A percentile compares a stretch with the other conserved stretches of the same genome.
Conservation (phyloP, 768 basidiomycete species). For the Mrakia blollopis region DNA sequence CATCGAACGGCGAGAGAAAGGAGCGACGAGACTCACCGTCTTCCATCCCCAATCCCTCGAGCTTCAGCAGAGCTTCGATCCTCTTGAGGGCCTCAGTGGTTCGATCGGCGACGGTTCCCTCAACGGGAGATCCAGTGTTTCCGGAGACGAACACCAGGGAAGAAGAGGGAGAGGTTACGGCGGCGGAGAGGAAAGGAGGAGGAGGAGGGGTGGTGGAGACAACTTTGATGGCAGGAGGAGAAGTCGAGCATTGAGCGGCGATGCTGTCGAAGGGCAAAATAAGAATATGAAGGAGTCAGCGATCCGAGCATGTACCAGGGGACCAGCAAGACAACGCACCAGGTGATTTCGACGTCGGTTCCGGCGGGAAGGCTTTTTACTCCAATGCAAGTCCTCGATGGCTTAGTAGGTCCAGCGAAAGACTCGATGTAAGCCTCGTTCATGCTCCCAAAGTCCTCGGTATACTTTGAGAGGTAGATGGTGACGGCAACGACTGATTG, state of each 20-base stretch:
- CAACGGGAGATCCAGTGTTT: background rate
- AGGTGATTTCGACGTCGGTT: slow-evolving; percentile 32
- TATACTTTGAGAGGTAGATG: slow-evolving; percentile 29
- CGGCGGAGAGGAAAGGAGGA: slow-evolving; percentile 39
- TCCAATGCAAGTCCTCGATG: slow-evolving; percentile 26
- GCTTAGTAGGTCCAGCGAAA: slow-evolving; percentile 7
- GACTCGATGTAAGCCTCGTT: slow-evolving; percentile 27
- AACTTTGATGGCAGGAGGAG: background rate
- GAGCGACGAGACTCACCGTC: background rate
- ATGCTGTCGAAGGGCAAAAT: background rate
- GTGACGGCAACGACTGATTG: slow-evolving; percentile 18
- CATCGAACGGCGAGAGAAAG: no score
- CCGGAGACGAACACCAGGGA: slow-evolving; percentile 24
- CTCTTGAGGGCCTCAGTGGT: slow-evolving; percentile 14
- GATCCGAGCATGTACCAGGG: background rate
- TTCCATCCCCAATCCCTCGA: slow-evolving; percentile 21
- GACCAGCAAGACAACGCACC: background rate
- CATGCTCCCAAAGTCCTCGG: slow-evolving; percentile 14
- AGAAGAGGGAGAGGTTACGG: slow-evolving; percentile 43
- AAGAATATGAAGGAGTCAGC: background rate
- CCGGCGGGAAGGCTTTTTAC: slow-evolving; percentile 17
- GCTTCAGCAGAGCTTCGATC: slow-evolving; percentile 19
- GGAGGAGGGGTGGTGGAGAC: background rate
- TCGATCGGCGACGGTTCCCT: slow-evolving; percentile 10
- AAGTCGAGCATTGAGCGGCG: slow-evolving; percentile 4